Percentiles rank a stretch among this genome's conserved stretches.
These are phyloP conservation scores for Aspergillus carlsbadensis DNA, from an alignment of 495 filamentous ascomycete species.

Conservation along the genomic window DNA sequence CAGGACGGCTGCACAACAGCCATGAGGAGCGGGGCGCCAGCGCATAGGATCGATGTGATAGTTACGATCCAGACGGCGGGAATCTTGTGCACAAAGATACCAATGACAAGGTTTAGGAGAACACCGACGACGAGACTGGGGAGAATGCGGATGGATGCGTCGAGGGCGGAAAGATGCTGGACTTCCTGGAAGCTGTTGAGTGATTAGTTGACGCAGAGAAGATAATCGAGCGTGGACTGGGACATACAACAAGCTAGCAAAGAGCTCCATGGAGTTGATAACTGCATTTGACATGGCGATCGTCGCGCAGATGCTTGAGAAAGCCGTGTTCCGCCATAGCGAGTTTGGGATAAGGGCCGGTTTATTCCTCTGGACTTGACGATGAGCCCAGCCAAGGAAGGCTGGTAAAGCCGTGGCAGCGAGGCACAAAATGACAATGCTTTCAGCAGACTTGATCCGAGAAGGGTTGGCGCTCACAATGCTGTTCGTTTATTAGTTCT, in stretches of 20 bases:
- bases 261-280: constrained; percentile 29
- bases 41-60: constrained; percentile 38
- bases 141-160: constrained; percentile 54
- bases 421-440: constrained; percentile 40
- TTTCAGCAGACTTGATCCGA: constrained; percentile 34
- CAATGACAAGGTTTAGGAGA: constrained; percentile 51
- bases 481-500: constrained; percentile 18
- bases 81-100: constrained; percentile 50
- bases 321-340: constrained; percentile 50
- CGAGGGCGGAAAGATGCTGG: constrained; percentile 41
- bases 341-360: constrained; percentile 56
- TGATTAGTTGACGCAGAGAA: constrained; percentile 6
- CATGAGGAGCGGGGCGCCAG: constrained; percentile 54
- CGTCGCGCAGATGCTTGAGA: constrained; percentile 50
- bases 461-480: constrained; percentile 36
- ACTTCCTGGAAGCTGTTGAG: constrained; percentile 45
- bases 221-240: neutral
- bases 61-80: constrained; percentile 46
- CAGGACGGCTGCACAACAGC: constrained; percentile 39
- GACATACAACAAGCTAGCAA: constrained; percentile 1
- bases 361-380: constrained; percentile 36
- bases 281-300: constrained; percentile 49
- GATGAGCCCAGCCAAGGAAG: constrained; percentile 49
- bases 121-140: constrained; percentile 52
- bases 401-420: constrained; percentile 37